Base-by-base conservation (phyloP, 352 stramenopile genomes). In the Globisporangium emineosum region DNA sequence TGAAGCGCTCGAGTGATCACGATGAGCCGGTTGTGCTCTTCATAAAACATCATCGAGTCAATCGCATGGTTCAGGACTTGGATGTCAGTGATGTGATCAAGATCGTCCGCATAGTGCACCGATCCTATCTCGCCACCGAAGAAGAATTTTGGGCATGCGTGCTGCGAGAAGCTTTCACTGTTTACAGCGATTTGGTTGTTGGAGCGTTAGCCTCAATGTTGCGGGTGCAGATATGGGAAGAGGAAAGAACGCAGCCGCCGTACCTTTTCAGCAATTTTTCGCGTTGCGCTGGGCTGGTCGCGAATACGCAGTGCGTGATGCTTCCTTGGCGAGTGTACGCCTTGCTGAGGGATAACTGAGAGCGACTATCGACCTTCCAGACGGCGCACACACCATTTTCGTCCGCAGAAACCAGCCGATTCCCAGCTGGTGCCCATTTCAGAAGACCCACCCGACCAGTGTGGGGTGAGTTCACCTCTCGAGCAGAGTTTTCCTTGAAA, bases 71-170 rank as follows among this genome's bases (percentile, higher is more conserved):
- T 90, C 43, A 91, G 70, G 42, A 86, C 76, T 54, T 97, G 88
- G 27, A 98, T 86, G 43, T 98, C 87, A 17, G 88, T 91, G 60
- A 96, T 96, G 67, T 98, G 89, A 1, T 93, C 93, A 8, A 98
- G 67, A 59, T 98, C 94, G 68, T 98, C 93, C 0, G 89, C 89
- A 61, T 97, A 97, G 73, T 94, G 88, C 6, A 98, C 83, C 19
- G 83, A 86, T 2, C 94, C 94, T 23, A 82, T 77, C 59, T 97
- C 88, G n/a, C 89, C 92, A n/a, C 89, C 92, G 58, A 98, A 96
- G 68, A 98, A 98, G 66, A 98, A 98, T 30, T 90, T 79, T 27
- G 88, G 88, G 52, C 86, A 94, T 5, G 73, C 67, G 7, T 75
- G 71, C 53, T 88, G 78, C 8, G 80, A 71, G 57, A 87, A 90